Base-by-base conservation (phyloP, 371 early-diverging fungal genomes). In the Rhizopus delemar region DNA sequence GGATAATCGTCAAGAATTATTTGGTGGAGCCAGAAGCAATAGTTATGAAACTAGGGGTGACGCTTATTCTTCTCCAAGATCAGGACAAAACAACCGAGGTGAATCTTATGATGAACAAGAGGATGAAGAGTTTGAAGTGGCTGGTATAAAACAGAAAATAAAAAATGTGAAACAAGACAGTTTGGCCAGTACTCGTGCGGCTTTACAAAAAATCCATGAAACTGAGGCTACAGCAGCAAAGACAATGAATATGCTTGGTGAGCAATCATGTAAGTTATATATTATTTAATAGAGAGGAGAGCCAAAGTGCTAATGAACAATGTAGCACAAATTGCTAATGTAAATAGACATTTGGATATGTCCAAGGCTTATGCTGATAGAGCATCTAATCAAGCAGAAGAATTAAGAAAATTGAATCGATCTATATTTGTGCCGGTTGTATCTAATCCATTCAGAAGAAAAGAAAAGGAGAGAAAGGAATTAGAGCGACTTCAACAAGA, bases 381-480 rank as follows among this genome's bases (percentile, higher is more conserved):
- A 49, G 86, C 91, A 8, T 81, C 87, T 16, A 80, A 83, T 13
- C 86, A 90, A 66, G 85, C 93, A 8, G 75, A 81, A 46, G 87
- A 90, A 58, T 82, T 94, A 46, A 89, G 87, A 62, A 85, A 90
- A 8, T 74, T 92, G 35, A 92, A 92, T 76, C 78, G 85, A 49
- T 91, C 88, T 51, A 93, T 94, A 70, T 85, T 92, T 69, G 74
- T 88, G 8, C 82, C 90, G 11, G 78, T 81, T 66, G 63, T 91
- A 60, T 73, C 83, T 70, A 87, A 86, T 48, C 87, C 87, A 33
- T 86, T 87, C 65, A 80, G 62, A 41, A 71, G 65, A 56, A 82
- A 83, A 62, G 87, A 86, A 61, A 81, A 81, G 39, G 80, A 83
- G 60, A 72, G 78, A 46, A 66, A 65, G 54, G 84, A 86, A 60